Percentiles rank a stretch among this genome's conserved stretches.
Evolutionary conservation across 176 grass and related monocot species (phyloP).

Genomic region (Olyra latifolia): DNA sequence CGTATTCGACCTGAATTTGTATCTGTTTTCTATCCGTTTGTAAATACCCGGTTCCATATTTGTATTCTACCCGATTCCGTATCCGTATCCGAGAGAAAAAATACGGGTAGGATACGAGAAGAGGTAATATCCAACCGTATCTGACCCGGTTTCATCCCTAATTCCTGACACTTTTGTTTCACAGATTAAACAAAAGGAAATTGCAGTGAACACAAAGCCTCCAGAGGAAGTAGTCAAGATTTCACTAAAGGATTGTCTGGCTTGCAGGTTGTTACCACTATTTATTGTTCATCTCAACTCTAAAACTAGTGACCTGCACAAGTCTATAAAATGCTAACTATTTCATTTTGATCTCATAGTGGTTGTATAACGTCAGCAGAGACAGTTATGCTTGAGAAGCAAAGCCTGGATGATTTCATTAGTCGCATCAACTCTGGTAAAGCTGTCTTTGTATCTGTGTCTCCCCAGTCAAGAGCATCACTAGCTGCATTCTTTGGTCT

Average conservation of each 20-base stretch:
- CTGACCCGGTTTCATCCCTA: too few species aligned
- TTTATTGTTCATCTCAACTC: background rate
- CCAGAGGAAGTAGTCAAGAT: conserved; percentile 84
- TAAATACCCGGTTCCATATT: too few species aligned
- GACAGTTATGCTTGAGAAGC: conserved; percentile 98
- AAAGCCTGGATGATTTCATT: conserved; percentile 87
- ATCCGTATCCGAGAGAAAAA: too few species aligned
- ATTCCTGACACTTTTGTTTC: conserved; percentile 22
- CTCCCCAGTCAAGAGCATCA: conserved; percentile 96
- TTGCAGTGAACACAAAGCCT: conserved; percentile 50
- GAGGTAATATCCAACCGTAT: too few species aligned
- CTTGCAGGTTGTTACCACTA: conserved; percentile 71
- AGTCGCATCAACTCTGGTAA: conserved; percentile 61
- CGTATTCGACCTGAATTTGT: too few species aligned
- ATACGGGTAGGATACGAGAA: too few species aligned
- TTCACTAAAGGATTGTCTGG: conserved; percentile 95
- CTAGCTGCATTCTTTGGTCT: conserved; percentile 83
- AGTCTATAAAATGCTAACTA: conserved; percentile 19
- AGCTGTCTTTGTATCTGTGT: conserved; percentile 77
- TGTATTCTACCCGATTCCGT: too few species aligned
- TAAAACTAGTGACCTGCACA: background rate
- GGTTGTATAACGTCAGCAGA: conserved; percentile 96
- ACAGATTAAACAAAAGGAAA: conserved; percentile 64
- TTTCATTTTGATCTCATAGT: conserved; percentile 54
- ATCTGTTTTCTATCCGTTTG: too few species aligned